These are phyloP conservation scores for Amanita fuliginea DNA, from an alignment of 768 basidiomycete species.

Conservation along the genomic window DNA sequence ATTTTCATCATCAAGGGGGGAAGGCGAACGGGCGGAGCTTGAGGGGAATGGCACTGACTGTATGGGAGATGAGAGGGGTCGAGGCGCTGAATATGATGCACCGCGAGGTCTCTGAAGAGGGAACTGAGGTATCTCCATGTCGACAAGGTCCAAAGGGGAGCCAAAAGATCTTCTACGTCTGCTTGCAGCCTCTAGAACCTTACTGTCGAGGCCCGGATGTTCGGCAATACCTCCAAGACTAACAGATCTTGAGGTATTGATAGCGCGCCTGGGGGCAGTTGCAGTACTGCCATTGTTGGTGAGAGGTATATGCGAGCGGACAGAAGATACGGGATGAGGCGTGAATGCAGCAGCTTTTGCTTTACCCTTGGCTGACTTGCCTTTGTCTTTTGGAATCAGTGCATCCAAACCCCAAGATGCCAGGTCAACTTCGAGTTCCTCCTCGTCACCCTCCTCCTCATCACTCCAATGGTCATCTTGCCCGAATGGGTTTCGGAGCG, in stretches of 20 bases:
- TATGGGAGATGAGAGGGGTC: conserved; percentile 23
- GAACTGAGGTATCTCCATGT: conserved; percentile 28
- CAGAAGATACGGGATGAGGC: conserved; percentile 27
- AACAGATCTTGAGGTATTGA: conserved; percentile 44
- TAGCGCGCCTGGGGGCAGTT: conserved; percentile 22
- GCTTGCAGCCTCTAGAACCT: conserved; percentile 1
- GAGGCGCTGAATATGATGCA: conserved; percentile 36
- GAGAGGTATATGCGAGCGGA: conserved; percentile 31
- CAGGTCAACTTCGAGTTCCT: conserved; percentile 65
- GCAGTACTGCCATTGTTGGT: conserved; percentile 27
- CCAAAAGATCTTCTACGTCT: conserved; percentile 47
- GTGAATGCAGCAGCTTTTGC: conserved; percentile 29
- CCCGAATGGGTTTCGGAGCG: conserved; percentile 66
- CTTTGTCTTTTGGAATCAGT: conserved; percentile 63
- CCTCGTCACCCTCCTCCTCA: conserved; percentile 40
- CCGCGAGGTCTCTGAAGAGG: conserved; percentile 38
- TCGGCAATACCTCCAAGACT: conserved; percentile 35
- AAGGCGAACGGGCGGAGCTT: conserved; percentile 38
- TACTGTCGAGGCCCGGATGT: not conserved
- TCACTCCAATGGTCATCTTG: conserved; percentile 48
- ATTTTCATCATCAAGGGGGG: conserved; percentile 16
- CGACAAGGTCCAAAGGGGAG: conserved; percentile 43
- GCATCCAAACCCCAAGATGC: conserved; percentile 78
- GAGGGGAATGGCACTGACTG: conserved; percentile 56
- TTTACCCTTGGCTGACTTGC: conserved; percentile 28